Evolutionary conservation across 2,329 filamentous ascomycete species (phyloP), one percentile per base, ranked within the genome.

Genomic region (Davidsoniella eucalypti): DNA sequence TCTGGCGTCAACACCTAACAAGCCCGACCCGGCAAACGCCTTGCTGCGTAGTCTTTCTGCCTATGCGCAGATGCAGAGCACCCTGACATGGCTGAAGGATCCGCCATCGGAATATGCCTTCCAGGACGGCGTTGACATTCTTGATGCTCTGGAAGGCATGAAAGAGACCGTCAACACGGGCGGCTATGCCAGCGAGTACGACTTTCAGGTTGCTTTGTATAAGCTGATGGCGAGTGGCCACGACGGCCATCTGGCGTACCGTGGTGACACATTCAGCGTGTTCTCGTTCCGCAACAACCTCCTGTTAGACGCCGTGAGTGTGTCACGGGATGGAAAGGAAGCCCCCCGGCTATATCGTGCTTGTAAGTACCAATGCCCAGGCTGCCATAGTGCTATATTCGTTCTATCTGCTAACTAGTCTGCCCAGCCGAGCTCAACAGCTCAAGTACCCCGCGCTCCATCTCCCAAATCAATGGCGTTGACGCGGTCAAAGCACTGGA

Each of bases 231-330:
- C 68, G 21, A 66, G 65, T 1, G 72, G 75, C 3, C 77, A 83
- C 56, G 80, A 85, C 58, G 77, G 78, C 1, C 81, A 85, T 57
- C 78, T 81, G 47, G 63, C 66, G 2, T 78, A 71, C 57, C 62
- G 69, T n/a, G 72, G 74, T 2, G 72, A 77, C 55, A 64, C 70
- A 4, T 66, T 78, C 12, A 69, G 67, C 40, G 67, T 73, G 0
- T 76, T 79, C 43, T 64, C 23, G 59, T 71, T 57, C 64, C 67
- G 47, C 57, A 65, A 63, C 33, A 53, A 47, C 3, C 54, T 65
- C 5, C 58, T 58, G 1, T 17, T 51, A 5, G 61, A 63, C 16
- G 57, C 82, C 1, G 74, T 81, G 0, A 81, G 78, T 0, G 68
- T 81, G 6, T 82, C 77, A 2, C 56, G 63, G 3, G 76, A 82